Evolutionary conservation across 495 filamentous ascomycete species (phyloP).

Genomic region (Annulohypoxylon bovei): DNA sequence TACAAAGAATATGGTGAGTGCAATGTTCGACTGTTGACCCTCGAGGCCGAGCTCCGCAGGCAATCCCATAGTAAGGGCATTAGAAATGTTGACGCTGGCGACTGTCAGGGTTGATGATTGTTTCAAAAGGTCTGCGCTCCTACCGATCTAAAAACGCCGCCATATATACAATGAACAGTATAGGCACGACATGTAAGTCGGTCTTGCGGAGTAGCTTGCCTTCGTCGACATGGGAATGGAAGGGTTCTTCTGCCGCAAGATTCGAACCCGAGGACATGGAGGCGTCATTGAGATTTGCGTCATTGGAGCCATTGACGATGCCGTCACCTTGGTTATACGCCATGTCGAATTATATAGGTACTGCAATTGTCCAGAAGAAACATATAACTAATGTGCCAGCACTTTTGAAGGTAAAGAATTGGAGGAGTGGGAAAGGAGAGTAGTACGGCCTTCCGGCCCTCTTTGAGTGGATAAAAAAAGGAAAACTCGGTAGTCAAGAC

Average conservation of each 20-base stretch:
- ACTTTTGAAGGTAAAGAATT: background rate
- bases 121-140: background rate
- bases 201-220: slow-evolving; percentile 71
- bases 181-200: slow-evolving; percentile 81
- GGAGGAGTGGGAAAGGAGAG: background rate
- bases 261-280: background rate
- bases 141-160: slow-evolving; percentile 73
- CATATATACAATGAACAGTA: slow-evolving; percentile 80
- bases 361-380: too few species aligned
- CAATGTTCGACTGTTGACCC: slow-evolving; percentile 72
- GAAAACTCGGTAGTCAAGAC: background rate
- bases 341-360: background rate
- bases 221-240: background rate
- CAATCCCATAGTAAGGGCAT: slow-evolving; percentile 69
- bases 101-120: background rate
- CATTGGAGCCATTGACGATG: background rate
- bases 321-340: background rate
- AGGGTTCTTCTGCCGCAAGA: background rate
- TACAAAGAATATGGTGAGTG: slow-evolving; percentile 80
- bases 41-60: slow-evolving; percentile 67
- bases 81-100: slow-evolving; percentile 59
- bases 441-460: background rate
- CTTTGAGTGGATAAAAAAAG: background rate
- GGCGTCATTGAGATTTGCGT: too few species aligned
- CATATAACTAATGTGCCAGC: background rate